Base-by-base conservation (phyloP, 2,329 filamentous ascomycete genomes). In the Fusarium sp. region DNA sequence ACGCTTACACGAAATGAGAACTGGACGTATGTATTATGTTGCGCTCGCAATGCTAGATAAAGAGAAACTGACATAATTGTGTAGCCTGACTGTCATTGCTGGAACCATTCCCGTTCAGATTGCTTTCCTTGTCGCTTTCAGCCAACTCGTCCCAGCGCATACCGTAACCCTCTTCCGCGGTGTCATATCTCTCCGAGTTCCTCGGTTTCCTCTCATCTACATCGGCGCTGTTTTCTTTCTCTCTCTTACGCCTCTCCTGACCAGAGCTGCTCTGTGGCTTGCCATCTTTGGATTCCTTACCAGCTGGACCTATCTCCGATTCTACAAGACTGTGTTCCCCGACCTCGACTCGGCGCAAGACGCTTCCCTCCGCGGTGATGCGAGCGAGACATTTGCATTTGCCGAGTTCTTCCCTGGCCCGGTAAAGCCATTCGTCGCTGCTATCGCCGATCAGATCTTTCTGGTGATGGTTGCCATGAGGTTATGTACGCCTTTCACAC, bases 121-220 rank as follows among this genome's bases (percentile, higher is more conserved):
- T 51, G 92, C 93, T 69, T 98, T 98, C 84, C 92, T 99, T 69
- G 94, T 98, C 77, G 94, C 95, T 60, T 97, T 98, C 84, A 98
- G 97, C 84, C 96, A 99, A 83, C 93, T 99, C 55, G 93, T 98
- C 39, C 96, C 96, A 27, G 95, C 97, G 70, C 96, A 99, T 82
- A 99, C 96, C 16, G 95, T 98, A 59, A 96, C 95, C 9, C 89
- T 99, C 65, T 95, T 97, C 84, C 92, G 93, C 73, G 94, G 94
- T 72, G 85, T 97, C 69, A 81, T 98, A 66, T 97, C 96, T 67
- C 90, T 98, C 81, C 93, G 95, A 75, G 94, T 99, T 60, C 90
- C 90, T 23, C 85, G 88, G 52, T 90, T 91, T 76, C 90, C 89
- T 16, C 84, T 97, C 84, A 71, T 96, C 84, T 86, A 93, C 90